Evolutionary conservation across 1,139 yeast genomes (phyloP).

Genomic region (Candida sanyaensis): DNA sequence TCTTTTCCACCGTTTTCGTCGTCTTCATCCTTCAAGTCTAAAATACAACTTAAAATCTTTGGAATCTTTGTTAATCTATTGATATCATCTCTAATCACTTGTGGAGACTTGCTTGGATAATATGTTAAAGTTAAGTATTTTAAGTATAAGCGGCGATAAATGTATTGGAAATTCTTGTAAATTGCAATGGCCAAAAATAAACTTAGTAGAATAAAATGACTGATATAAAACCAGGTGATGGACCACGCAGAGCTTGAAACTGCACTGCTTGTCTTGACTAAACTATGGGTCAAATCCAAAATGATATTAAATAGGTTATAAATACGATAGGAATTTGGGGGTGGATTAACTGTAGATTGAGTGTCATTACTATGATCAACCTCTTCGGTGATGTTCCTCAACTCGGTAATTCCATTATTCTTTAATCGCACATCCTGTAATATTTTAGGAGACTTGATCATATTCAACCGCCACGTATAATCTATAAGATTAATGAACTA

Average conservation of each 20-base stretch:
- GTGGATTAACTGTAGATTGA: constrained; percentile 6
- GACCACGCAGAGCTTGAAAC: constrained; percentile 7
- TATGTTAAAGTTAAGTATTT: constrained; percentile 65
- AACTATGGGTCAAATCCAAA: constrained; percentile 12
- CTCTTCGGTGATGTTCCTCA: constrained; percentile 12
- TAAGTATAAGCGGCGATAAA: constrained; percentile 57
- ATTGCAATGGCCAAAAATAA: constrained; percentile 59
- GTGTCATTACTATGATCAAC: constrained; percentile 2
- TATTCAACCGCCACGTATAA: constrained; percentile 1
- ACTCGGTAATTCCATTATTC: constrained; percentile 10
- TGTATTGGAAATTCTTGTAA: constrained; percentile 51
- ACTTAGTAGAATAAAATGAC: constrained; percentile 44
- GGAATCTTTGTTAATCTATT: constrained; percentile 75
- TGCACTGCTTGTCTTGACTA: constrained; percentile 6
- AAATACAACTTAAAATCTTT: constrained; percentile 67
- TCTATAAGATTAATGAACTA: not conserved
- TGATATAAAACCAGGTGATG: constrained; percentile 16
- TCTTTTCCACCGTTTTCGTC: constrained; percentile 89
- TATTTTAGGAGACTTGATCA: constrained; percentile 13
- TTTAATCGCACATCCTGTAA: constrained; percentile 13
- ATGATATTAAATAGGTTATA: constrained; percentile 11
- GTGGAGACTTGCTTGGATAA: constrained; percentile 84
- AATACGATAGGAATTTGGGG: constrained; percentile 14
- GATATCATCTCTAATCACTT: constrained; percentile 83
- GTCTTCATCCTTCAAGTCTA: constrained; percentile 70